Conservation (phyloP, 148 eudicot species). For the Vaccinium myrtillus region DNA sequence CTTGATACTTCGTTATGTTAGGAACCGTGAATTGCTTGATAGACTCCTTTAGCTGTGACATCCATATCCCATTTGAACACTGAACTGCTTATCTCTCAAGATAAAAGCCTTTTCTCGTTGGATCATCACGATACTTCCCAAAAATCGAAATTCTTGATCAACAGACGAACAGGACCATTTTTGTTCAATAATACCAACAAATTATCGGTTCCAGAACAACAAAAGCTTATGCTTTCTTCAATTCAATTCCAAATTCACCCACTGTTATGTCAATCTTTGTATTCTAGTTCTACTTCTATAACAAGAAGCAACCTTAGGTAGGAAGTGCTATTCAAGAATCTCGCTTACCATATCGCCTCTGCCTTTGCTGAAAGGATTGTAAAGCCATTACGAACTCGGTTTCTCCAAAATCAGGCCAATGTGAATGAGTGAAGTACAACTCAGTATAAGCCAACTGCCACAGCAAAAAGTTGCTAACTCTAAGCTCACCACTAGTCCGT, state of each 20-base stretch:
- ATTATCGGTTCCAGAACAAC: not conserved
- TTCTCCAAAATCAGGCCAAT: conserved; percentile 82
- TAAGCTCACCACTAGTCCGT: conserved; percentile 72
- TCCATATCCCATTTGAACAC: not conserved
- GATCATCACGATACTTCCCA: too few relatives aligned
- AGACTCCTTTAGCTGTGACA: not conserved
- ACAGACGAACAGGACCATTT: too few relatives aligned
- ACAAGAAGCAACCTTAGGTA: not conserved
- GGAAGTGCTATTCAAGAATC: conserved; percentile 14
- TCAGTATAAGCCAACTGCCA: conserved; percentile 85
- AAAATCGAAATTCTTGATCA: too few relatives aligned
- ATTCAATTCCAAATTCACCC: not conserved
- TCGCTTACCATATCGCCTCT: conserved; percentile 61
- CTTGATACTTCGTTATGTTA: too few relatives aligned
- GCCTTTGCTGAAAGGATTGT: conserved; percentile 59
- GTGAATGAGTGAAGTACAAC: conserved; percentile 47
- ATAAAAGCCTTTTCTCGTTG: too few relatives aligned
- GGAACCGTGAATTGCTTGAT: not conserved
- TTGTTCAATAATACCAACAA: too few relatives aligned
- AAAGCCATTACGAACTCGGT: conserved; percentile 57
- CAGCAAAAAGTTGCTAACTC: conserved; percentile 77
- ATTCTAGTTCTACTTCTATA: not conserved
- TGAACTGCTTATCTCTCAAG: not conserved
- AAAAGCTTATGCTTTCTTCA: conserved; percentile 5
- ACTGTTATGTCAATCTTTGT: not conserved